Percentiles rank a stretch among this genome's conserved stretches.
These are phyloP conservation scores for Naganishia albida DNA, from an alignment of 1,284 basidiomycete genomes.

Conservation along the genomic window DNA sequence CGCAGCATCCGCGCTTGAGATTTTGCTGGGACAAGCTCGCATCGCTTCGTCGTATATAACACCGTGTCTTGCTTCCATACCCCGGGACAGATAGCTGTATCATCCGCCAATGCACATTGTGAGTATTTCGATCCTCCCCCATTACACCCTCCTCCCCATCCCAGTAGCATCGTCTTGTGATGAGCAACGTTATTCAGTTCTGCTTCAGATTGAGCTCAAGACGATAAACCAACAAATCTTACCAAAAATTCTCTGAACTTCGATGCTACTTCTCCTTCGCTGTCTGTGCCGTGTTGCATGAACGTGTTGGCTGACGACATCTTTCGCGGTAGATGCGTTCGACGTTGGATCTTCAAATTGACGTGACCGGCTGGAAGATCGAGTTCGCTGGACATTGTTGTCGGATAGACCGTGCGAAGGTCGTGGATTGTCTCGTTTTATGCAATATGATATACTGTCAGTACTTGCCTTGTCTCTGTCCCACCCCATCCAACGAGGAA, in stretches of 20 bases:
- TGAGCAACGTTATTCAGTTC: constrained; percentile 34
- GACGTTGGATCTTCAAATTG: not conserved
- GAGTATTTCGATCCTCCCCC: constrained; percentile 9
- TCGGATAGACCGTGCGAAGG: not conserved
- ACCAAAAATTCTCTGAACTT: constrained; percentile 31
- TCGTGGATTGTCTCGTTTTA: not conserved
- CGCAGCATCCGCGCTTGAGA: constrained; percentile 9
- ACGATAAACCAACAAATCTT: constrained; percentile 32
- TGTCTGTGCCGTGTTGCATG: constrained; percentile 1
- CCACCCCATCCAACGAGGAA: constrained; percentile 4
- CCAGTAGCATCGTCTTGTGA: constrained; percentile 27
- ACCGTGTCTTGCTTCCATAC: not conserved
- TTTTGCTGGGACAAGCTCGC: not conserved
- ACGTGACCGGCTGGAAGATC: not conserved
- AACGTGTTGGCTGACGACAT: constrained; percentile 13
- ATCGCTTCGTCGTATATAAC: constrained; percentile 10
- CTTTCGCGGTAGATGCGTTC: constrained; percentile 10
- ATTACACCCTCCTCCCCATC: not conserved
- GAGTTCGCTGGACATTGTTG: not conserved
- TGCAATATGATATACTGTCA: constrained; percentile 15
- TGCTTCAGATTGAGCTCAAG: constrained; percentile 35
- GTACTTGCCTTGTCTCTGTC: not conserved
- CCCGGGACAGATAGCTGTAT: not conserved
- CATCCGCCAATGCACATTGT: constrained; percentile 9
- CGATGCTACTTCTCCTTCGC: constrained; percentile 20